A percentile compares a stretch with the other conserved stretches of the same genome.
phyloP scores from a whole-genome alignment of 73 alveolate species.

The Paramecium biaurelia region DNA sequence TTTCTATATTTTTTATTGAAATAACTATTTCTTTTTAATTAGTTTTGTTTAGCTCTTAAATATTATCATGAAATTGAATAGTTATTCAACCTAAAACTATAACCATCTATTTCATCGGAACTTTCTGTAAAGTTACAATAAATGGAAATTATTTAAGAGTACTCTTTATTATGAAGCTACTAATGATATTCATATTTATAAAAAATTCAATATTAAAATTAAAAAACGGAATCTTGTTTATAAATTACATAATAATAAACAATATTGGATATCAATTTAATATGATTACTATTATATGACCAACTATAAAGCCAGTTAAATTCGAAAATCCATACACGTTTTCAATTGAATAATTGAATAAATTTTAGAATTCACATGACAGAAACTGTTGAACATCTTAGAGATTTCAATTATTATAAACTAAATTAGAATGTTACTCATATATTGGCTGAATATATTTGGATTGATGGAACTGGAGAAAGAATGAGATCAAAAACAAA shows the following conservation, averaged over 20 bases:
- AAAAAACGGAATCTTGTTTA: neutral
- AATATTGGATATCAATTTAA: neutral
- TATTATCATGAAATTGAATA: no score
- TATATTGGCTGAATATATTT: conserved; percentile 77
- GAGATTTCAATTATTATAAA: conserved; percentile 56
- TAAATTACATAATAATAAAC: neutral
- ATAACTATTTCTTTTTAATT: no score
- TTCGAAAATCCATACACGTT: neutral
- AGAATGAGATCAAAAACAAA: conserved; percentile 77
- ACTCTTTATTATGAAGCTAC: no score
- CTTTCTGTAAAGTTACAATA: neutral
- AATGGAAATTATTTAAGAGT: no score
- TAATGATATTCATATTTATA: neutral
- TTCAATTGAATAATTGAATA: neutral
- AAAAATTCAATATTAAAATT: neutral
- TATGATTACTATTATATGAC: neutral
- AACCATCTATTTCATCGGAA: no score
- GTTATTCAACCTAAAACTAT: no score
- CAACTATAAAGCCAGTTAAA: neutral
- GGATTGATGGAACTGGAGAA: conserved; percentile 87
- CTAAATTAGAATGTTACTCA: neutral
- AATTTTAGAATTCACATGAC: neutral
- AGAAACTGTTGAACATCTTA: conserved; percentile 12
- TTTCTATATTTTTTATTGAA: neutral
- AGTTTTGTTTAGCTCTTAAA: no score